Conservation (phyloP, 306 rosid genomes). For the Dalbergia cultrata region DNA sequence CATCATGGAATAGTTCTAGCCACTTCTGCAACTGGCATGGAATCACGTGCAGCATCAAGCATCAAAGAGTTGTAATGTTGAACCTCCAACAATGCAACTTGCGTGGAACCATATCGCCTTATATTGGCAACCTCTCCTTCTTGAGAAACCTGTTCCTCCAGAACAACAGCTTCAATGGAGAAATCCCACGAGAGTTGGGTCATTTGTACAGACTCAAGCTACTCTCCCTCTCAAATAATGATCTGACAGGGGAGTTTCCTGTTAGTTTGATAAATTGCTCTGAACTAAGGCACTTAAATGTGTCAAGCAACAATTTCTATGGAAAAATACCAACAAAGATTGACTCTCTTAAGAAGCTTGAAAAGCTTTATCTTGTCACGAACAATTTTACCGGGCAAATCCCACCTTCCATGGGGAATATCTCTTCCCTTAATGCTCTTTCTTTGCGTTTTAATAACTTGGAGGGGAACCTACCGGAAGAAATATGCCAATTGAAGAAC, state of each 20-base stretch:
- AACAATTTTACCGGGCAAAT: background rate
- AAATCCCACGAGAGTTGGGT: slow-evolving; percentile 10
- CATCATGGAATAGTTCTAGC: slow-evolving; percentile 41
- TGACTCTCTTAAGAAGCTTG: slow-evolving; percentile 30
- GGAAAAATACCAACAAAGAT: slow-evolving; percentile 28
- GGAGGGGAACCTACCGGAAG: background rate
- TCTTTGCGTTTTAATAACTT: background rate
- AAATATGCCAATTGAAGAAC: background rate
- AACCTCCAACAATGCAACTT: background rate
- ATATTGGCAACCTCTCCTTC: background rate
- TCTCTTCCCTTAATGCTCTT: background rate
- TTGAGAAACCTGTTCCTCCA: background rate
- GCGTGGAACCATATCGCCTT: background rate
- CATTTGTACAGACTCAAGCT: background rate
- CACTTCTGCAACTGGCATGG: background rate
- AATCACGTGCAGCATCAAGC: background rate
- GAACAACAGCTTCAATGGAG: background rate
- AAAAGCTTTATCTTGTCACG: rapidly evolving
- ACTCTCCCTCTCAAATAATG: background rate
- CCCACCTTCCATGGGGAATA: background rate
- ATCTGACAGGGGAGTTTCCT: slow-evolving; percentile 24
- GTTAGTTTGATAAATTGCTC: background rate
- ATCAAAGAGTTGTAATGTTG: slow-evolving; percentile 33
- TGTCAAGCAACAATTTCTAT: background rate
- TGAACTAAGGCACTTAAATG: background rate